Evolutionary conservation across 768 basidiomycete genomes (phyloP), one percentile per base, ranked within the genome.

Genomic region (Russula sp.): DNA sequence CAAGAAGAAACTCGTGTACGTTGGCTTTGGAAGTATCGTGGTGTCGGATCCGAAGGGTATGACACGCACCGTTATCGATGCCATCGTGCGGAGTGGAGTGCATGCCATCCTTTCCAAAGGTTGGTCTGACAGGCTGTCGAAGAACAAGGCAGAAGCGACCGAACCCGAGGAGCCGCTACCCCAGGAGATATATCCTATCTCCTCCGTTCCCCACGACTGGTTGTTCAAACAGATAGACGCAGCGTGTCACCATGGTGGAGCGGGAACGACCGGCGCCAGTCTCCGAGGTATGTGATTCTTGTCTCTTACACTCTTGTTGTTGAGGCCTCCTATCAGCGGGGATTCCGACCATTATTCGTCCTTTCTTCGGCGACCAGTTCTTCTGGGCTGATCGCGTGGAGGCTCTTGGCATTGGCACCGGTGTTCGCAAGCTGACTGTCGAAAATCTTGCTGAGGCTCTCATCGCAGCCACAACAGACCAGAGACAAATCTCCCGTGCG

Each of bases 371-470:
- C 2, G 95, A 98, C 72, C 95, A 98, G 69, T 92, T 88, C 72
- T 96, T 98, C 75, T 98, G 93, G 93, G 92, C 93, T 3, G 93
- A 99, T 73, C 87, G 96, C 34, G 93, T 98, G n/a, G 93, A 97
- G 73, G 93, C 94, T 2, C 80, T 99, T 45, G 95, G 95, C 41
- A 84, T 98, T 52, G 97, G 96, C 48, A 80, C 86, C 35, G 84
- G 88, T 55, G 86, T 99, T 54, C 83, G 90, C 67, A 96, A 95
- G 73, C 78, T 98, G 58, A 93, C 90, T 11, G 86, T 87, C 14
- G 83, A 90, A 16, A 77, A 77, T 51, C 75, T 99, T 59, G 82
- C 87, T 16, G 86, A 90, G 9, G 95, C 96, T 0, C 78, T 99
- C 45, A 69, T 79, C 35, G 72, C 79, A 35, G 97, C 95, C 8